Evolutionary conservation across 345 rosid species (phyloP), one percentile per base, ranked within the genome.

Genomic region (Rubroshorea leprosula): DNA sequence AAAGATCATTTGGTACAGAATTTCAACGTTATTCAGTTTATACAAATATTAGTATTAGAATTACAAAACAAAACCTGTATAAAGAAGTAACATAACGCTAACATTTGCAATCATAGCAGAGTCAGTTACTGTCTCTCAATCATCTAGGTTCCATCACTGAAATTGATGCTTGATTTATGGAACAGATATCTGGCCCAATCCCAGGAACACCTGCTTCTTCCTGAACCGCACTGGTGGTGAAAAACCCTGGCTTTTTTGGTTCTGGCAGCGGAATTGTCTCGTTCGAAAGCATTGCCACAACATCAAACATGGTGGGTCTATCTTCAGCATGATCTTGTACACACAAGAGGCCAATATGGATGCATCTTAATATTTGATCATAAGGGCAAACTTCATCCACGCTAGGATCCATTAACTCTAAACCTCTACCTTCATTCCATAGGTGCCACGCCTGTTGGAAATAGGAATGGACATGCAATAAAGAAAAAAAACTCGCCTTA

Each of bases 241-340:
- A 48, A 58, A 65, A 56, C 6, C 56, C 62, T 0, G 62, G 68
- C 23, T 65, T 54, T 35, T 38, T 65, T 0, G 63, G 68, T 43
- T 21, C 16, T 41, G 62, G 66, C 47, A 61, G 49, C 12, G 25
- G 18, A 12, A 1, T 21, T 7, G n/a, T 48, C 39, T 38, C 57
- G 20, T 57, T 65, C 52, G 21, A 16, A 18, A 65, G 62, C 68
- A 65, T 65, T 0, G 62, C 49, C 18, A 65, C 62, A 39, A 65
- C 62, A 35, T 57, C 63, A 0, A 41, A 38, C 68, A 65, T 65
- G 5, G 50, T 38, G 3, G 68, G 68, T 23, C 68, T 57, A 31
- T 65, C 58, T n/a, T 2, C 49, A 0, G 56, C 55, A 23, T 54
- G 29, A 24, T 65, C 62, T 56, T 65, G 54, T 7, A 50, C 54